Percentiles rank a stretch among this genome's conserved stretches.
phyloP scores from a whole-genome alignment of 495 filamentous ascomycete genomes.

The Copromyces sp. region DNA sequence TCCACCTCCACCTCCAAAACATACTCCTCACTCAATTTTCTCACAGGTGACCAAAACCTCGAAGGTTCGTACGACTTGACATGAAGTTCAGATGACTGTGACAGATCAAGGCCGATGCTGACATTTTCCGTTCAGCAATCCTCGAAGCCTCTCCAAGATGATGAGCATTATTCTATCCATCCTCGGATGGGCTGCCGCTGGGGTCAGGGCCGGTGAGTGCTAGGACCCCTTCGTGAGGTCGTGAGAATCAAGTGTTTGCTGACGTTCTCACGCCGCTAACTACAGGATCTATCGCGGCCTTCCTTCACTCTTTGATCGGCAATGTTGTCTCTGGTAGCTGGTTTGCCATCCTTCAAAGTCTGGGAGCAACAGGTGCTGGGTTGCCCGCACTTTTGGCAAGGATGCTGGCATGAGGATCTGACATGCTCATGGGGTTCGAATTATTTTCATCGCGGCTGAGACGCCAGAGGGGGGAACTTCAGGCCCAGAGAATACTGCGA shows the following conservation, averaged over 20 bases:
- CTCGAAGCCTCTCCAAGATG: neutral
- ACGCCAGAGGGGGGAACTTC: neutral
- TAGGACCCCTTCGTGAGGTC: accelerated
- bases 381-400: neutral
- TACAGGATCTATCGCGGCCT: neutral
- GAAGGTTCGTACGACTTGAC: neutral
- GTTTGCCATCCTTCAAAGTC: neutral
- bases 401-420: neutral
- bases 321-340: accelerated
- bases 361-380: neutral
- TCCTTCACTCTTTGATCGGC: neutral
- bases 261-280: neutral
- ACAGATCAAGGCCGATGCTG: neutral
- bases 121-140: neutral
- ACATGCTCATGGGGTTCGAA: neutral
- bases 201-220: neutral
- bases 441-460: neutral
- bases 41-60: neutral
- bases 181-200: neutral
- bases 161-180: neutral
- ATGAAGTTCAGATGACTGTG: neutral
- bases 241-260: neutral
- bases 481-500: neutral
- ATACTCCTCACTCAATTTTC: neutral
- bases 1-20: neutral